phyloP scores from a whole-genome alignment of 495 filamentous ascomycete genomes.

The Cladorrhinum samala region DNA sequence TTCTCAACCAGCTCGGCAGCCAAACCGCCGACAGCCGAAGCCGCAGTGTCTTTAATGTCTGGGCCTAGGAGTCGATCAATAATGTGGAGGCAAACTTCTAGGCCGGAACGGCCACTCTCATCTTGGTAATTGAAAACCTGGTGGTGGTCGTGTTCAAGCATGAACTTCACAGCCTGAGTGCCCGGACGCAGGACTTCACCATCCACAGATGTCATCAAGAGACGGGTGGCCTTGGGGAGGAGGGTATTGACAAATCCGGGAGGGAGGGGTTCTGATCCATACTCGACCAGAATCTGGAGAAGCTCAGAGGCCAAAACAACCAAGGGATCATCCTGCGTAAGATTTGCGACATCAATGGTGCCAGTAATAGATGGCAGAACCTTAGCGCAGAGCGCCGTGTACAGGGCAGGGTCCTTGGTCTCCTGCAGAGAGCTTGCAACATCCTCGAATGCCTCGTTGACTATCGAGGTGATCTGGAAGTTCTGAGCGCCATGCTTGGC shows the following conservation, averaged over 20 bases:
- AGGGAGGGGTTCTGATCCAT: conserved; percentile 77
- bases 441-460: conserved; percentile 87
- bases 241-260: conserved; percentile 76
- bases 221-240: conserved; percentile 77
- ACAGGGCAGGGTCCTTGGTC: conserved; percentile 58
- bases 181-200: conserved; percentile 80
- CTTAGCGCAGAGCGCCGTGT: conserved; percentile 75
- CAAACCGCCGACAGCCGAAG: conserved; percentile 91
- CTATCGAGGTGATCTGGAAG: conserved; percentile 75
- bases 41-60: conserved; percentile 76
- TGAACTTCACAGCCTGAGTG: conserved; percentile 79
- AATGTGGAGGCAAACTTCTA: conserved; percentile 83
- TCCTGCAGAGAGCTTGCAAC: conserved; percentile 52
- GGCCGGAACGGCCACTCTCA: conserved; percentile 69
- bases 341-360: conserved; percentile 78
- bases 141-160: conserved; percentile 77
- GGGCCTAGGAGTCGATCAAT: conserved; percentile 88
- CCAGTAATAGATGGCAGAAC: conserved; percentile 81
- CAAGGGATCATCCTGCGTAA: conserved; percentile 77
- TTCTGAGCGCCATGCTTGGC: conserved; percentile 82
- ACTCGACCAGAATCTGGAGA: conserved; percentile 70
- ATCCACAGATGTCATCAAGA: conserved; percentile 74
- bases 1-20: conserved; percentile 94
- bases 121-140: conserved; percentile 80
- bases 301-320: conserved; percentile 78